These are phyloP conservation scores for Trypanosoma grayi DNA, from an alignment of 208 protist genomes.

Conservation along the genomic window DNA sequence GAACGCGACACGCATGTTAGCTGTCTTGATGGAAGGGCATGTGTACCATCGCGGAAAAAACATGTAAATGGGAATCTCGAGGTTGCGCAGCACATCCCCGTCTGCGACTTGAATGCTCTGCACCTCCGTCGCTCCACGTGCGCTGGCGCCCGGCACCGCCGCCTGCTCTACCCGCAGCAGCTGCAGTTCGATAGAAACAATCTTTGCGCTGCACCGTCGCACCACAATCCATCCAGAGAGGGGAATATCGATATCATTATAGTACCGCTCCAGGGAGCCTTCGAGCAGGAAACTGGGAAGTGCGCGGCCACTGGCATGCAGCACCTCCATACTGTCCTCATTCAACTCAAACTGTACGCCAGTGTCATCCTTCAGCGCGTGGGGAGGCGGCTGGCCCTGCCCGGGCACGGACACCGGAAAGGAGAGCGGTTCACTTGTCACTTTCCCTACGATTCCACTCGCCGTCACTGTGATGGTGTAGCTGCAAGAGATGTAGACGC, in stretches of 20 bases:
- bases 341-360: slow-evolving; percentile 19
- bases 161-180: slow-evolving; percentile 82
- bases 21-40: slow-evolving; percentile 52
- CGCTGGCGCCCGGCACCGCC: slow-evolving; percentile 8
- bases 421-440: slow-evolving; percentile 23
- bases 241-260: slow-evolving; percentile 58
- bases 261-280: slow-evolving; percentile 38
- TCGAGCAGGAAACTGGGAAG: slow-evolving; percentile 66
- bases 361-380: slow-evolving; percentile 2
- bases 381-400: not conserved
- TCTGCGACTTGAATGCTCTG: slow-evolving; percentile 89
- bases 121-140: slow-evolving; percentile 57
- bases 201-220: slow-evolving; percentile 32
- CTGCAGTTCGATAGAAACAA: slow-evolving; percentile 87
- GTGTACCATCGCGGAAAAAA: slow-evolving; percentile 86
- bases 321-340: slow-evolving; percentile 8
- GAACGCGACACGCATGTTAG: slow-evolving; percentile 82
- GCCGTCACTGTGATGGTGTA: slow-evolving; percentile 58
- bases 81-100: slow-evolving; percentile 58
- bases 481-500: slow-evolving; percentile 75
- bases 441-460: slow-evolving; percentile 51
- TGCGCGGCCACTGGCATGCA: not conserved
- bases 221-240: slow-evolving; percentile 58
- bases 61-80: slow-evolving; percentile 84
- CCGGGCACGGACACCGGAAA: slow-evolving; percentile 16